Evolutionary conservation across 2,329 filamentous ascomycete genomes (phyloP), one percentile per base, ranked within the genome.

Genomic region (Apiospora saccharicola): DNA sequence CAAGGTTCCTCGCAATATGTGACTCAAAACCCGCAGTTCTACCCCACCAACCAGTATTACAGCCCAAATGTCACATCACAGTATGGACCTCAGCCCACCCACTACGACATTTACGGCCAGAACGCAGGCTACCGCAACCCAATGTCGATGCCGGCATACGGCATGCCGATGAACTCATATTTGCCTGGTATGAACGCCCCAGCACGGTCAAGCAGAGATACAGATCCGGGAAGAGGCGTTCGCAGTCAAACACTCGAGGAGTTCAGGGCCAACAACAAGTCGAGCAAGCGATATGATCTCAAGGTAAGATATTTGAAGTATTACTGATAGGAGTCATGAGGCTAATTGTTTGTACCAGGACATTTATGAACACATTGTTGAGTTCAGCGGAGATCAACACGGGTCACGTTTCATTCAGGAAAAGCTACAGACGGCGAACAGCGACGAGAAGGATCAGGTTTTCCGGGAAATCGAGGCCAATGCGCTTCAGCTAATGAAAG

Each of bases 331-430:
- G 43, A 53, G 34, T 7, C 19, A n/a, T 26, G 13, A 26, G 64
- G 70, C 75, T 77, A 74, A 80, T 43, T 57, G 12, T 37, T 26
- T 1, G 5, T 4, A 51, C 5, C 73, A 91, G 87, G 94, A 98
- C 75, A 96, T 98, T 61, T 96, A 94, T 80, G 89, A 90, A 71
- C 91, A 97, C 78, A 90, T 98, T 49, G 95, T 97, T 0, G 96
- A 98, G 80, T 98, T 98, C 81, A 95, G 94, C 77, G 96, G 96
- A 22, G 96, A 99, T 79, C 96, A 98, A 81, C 93, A 97, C 77
- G 96, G 95, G 0, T 99, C 96, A 0, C 91, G 96, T 0, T 98
- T 98, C 81, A 98, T 99, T 73, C 96, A 99, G 80, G 90, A 93
- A 76, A 98, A 97, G 82, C 88, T 99, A 3, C 93, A 96, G 81